Evolutionary conservation across 257 asterid genomes (phyloP).

Genomic region (Gynochthodes officinalis): DNA sequence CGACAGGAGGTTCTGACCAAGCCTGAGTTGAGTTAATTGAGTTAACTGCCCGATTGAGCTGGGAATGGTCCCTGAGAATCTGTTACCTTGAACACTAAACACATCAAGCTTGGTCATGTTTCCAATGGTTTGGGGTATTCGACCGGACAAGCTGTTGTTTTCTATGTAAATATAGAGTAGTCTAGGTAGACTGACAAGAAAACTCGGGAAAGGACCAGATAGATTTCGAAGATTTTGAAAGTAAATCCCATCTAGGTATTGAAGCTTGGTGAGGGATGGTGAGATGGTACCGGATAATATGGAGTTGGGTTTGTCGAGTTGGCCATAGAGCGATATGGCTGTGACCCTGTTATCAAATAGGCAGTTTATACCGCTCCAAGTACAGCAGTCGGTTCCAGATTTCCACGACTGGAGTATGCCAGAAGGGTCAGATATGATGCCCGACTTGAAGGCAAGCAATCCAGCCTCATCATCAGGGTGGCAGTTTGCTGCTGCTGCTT

Average conservation of each 20-base stretch:
- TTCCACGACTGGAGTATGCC: slow-evolving; percentile 56
- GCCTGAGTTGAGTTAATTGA: slow-evolving; percentile 40
- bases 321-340: slow-evolving; percentile 19
- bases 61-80: too few species aligned
- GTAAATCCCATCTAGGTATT: too few species aligned
- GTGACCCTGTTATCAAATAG: slow-evolving; percentile 46
- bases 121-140: too few species aligned
- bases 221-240: too few species aligned
- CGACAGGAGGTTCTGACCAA: slow-evolving; percentile 52
- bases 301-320: too few species aligned
- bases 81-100: too few species aligned
- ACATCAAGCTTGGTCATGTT: too few species aligned
- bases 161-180: too few species aligned
- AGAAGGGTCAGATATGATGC: slow-evolving; percentile 68
- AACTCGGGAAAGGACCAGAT: too few species aligned
- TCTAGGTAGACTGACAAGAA: too few species aligned
- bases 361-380: slow-evolving; percentile 61
- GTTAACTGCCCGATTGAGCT: slow-evolving; percentile 40
- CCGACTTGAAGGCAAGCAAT: slow-evolving; percentile 57
- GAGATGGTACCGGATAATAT: slow-evolving; percentile 55
- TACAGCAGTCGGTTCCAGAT: slow-evolving; percentile 72
- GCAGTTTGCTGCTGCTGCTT: slow-evolving; percentile 53
- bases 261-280: too few species aligned
- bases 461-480: slow-evolving; percentile 63
- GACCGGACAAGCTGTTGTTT: too few species aligned